Conservation (phyloP, 2,329 filamentous ascomycete genomes). For the Dactylellina leptospora region DNA sequence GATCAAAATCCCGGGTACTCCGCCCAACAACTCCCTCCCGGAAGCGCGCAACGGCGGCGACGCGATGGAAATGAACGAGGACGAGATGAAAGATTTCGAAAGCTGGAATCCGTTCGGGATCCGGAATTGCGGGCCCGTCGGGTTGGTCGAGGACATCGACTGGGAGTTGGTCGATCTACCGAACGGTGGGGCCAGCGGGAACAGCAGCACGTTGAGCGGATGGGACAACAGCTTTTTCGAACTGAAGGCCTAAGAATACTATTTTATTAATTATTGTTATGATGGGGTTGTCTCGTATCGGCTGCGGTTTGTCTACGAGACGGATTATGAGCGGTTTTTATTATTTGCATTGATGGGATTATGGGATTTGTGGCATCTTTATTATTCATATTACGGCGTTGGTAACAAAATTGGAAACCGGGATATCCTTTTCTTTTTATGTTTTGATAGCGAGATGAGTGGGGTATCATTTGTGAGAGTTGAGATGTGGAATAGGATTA, state of each 20-base stretch:
- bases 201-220: conserved; percentile 22
- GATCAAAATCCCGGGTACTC: conserved; percentile 20
- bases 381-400: not conserved
- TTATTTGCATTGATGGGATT: not conserved
- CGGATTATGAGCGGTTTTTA: not conserved
- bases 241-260: conserved; percentile 17
- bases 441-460: no score
- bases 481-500: no score
- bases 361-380: not conserved
- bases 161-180: conserved; percentile 46
- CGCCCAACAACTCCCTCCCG: conserved; percentile 1
- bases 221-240: conserved; percentile 51
- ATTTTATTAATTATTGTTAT: not conserved
- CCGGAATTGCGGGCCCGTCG: conserved; percentile 35
- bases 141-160: conserved; percentile 47
- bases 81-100: conserved; percentile 50
- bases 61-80: conserved; percentile 39
- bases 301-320: not conserved
- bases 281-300: no score
- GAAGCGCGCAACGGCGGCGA: conserved; percentile 33
- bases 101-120: conserved; percentile 52
- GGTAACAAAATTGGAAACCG: not conserved
- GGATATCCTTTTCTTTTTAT: not conserved
- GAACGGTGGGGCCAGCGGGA: conserved; percentile 3
- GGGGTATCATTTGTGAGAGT: no score